Conservation (phyloP, 805 yeast species). For the Myxozyma vanderwaltii region DNA sequence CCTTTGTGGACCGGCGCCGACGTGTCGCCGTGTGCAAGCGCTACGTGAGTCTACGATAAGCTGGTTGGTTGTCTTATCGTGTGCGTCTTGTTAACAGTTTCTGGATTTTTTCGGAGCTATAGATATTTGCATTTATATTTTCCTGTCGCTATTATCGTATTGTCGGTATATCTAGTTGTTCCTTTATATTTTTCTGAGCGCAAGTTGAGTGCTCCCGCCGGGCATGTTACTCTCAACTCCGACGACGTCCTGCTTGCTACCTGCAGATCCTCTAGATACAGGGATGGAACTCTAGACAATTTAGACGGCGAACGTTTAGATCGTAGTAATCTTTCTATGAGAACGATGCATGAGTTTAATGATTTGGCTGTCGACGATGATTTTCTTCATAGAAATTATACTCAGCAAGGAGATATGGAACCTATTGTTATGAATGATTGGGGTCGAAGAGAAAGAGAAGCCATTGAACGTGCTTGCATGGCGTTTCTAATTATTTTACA, state of each 20-base stretch:
- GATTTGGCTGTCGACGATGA: constrained; percentile 12
- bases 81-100: too few relatives aligned
- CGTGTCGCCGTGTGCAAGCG: constrained; percentile 51
- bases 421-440: not conserved
- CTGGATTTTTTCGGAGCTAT: not conserved
- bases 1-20: constrained; percentile 2
- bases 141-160: not conserved
- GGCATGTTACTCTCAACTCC: not conserved
- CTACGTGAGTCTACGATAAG: not conserved
- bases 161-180: not conserved
- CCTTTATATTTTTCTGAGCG: not conserved
- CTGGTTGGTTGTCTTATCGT: not conserved
- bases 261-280: not conserved
- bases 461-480: constrained; percentile 2
- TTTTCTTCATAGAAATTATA: constrained; percentile 1
- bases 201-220: not conserved
- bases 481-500: not conserved
- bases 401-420: constrained; percentile 1
- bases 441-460: constrained; percentile 6
- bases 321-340: constrained; percentile 54
- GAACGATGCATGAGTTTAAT: not conserved
- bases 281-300: not conserved
- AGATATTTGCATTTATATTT: constrained; percentile 7
- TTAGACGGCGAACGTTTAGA: not conserved
- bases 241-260: constrained; percentile 7